A percentile compares a stretch with the other conserved stretches of the same genome.
phyloP scores from a whole-genome alignment of 2,329 filamentous ascomycete species.

The Fusarium dlaminii region DNA sequence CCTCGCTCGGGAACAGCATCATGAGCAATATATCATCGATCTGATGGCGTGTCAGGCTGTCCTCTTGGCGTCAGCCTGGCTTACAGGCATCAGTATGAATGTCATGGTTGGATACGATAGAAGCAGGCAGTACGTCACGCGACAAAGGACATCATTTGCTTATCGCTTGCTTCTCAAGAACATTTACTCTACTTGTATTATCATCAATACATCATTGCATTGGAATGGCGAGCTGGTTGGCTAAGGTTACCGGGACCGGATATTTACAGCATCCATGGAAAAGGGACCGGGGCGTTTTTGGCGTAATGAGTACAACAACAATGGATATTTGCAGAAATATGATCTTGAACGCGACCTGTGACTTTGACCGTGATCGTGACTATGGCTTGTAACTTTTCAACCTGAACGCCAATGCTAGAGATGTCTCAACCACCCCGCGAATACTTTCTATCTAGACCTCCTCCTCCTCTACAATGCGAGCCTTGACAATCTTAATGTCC shows the following conservation, averaged over 20 bases:
- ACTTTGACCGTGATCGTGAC: neutral
- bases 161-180: constrained; percentile 18
- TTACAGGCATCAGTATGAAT: neutral
- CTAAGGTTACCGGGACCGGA: constrained; percentile 41
- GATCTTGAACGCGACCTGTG: constrained; percentile 6
- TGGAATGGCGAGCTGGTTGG: constrained; percentile 40
- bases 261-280: constrained; percentile 43
- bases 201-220: constrained; percentile 41
- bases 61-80: neutral
- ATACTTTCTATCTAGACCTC: constrained; percentile 24
- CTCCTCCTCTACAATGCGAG: constrained; percentile 72
- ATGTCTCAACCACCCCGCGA: neutral
- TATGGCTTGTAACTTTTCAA: constrained; percentile 1
- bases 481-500: constrained; percentile 81
- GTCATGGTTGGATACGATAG: constrained; percentile 43
- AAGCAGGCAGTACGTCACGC: constrained; percentile 32
- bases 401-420: constrained; percentile 36
- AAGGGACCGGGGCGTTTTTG: constrained; percentile 44
- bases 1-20: neutral
- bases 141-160: constrained; percentile 18
- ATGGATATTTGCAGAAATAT: constrained; percentile 34
- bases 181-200: constrained; percentile 38
- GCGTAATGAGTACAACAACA: constrained; percentile 40
- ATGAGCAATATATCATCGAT: neutral
- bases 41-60: neutral